Percentiles rank a stretch among this genome's conserved stretches.
Conservation (phyloP, 495 filamentous ascomycete genomes). For the Mytilinidion resinicola region DNA sequence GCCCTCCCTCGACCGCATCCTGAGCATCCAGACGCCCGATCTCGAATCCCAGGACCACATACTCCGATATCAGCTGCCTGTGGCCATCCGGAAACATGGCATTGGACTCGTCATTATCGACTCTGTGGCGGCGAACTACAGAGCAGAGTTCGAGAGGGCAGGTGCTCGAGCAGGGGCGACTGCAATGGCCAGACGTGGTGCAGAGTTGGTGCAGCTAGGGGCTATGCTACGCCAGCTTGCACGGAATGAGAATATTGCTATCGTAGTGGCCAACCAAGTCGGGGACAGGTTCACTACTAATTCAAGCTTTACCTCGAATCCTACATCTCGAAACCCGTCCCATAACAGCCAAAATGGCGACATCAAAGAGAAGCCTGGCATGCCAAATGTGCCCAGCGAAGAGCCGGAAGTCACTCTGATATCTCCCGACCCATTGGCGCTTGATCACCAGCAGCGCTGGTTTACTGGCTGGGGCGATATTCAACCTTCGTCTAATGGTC, state of each 20-base stretch:
- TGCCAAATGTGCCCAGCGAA: constrained; percentile 15
- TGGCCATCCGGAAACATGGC: constrained; percentile 65
- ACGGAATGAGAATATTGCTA: constrained; percentile 61
- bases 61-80: constrained; percentile 80
- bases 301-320: constrained; percentile 2
- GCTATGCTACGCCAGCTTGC: constrained; percentile 69
- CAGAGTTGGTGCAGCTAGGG: constrained; percentile 71
- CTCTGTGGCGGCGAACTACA: constrained; percentile 88
- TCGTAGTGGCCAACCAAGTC: constrained; percentile 96
- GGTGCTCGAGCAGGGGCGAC: constrained; percentile 25
- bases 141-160: constrained; percentile 72
- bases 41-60: constrained; percentile 96
- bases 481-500: constrained; percentile 11
- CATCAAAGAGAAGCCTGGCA: neutral
- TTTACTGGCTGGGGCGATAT: constrained; percentile 90
- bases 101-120: constrained; percentile 81
- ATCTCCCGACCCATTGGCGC: constrained; percentile 50
- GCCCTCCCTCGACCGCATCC: constrained; percentile 62
- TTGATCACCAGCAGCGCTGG: constrained; percentile 86
- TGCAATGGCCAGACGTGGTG: constrained; percentile 54
- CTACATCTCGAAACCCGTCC: constrained; percentile 12
- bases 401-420: constrained; percentile 18
- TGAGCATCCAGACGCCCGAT: constrained; percentile 79
- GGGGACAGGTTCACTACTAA: constrained; percentile 63
- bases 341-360: constrained; percentile 19